phyloP scores from a whole-genome alignment of 192 early-diverging fungal species.

The Funneliformis mosseae region DNA sequence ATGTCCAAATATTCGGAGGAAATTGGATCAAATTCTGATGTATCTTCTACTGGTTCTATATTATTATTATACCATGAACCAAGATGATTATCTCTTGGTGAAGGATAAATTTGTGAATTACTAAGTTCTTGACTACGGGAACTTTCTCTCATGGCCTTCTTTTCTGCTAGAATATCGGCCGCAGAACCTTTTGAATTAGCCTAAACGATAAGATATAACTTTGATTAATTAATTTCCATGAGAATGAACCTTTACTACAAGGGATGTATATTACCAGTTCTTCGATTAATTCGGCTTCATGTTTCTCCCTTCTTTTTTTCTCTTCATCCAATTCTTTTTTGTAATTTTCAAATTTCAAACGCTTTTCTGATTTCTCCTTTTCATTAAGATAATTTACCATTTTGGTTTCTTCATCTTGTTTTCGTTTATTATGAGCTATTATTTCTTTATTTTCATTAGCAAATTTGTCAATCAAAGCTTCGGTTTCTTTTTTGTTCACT shows the following conservation, averaged over 20 bases:
- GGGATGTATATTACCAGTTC: slow-evolving; percentile 50
- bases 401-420: slow-evolving; percentile 58
- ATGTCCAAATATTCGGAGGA: slow-evolving; percentile 24
- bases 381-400: slow-evolving; percentile 44
- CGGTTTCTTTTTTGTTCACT: slow-evolving; percentile 73
- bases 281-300: slow-evolving; percentile 66
- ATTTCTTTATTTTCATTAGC: slow-evolving; percentile 73
- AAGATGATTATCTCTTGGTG: neutral
- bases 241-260: neutral
- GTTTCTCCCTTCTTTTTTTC: slow-evolving; percentile 54
- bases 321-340: slow-evolving; percentile 68
- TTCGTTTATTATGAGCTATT: slow-evolving; percentile 66
- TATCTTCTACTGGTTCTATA: neutral
- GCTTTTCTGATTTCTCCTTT: slow-evolving; percentile 50
- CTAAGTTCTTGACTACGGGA: no score
- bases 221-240: no score
- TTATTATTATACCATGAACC: neutral
- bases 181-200: slow-evolving; percentile 44
- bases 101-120: neutral
- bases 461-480: slow-evolving; percentile 69
- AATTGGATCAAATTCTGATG: slow-evolving; percentile 20
- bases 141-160: slow-evolving; percentile 36
- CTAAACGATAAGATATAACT: neutral
- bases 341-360: slow-evolving; percentile 66
- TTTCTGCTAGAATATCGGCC: slow-evolving; percentile 37